Evolutionary conservation across 805 yeast genomes (phyloP), one percentile per base, ranked within the genome.

Genomic region (Candida coleopterorum): DNA sequence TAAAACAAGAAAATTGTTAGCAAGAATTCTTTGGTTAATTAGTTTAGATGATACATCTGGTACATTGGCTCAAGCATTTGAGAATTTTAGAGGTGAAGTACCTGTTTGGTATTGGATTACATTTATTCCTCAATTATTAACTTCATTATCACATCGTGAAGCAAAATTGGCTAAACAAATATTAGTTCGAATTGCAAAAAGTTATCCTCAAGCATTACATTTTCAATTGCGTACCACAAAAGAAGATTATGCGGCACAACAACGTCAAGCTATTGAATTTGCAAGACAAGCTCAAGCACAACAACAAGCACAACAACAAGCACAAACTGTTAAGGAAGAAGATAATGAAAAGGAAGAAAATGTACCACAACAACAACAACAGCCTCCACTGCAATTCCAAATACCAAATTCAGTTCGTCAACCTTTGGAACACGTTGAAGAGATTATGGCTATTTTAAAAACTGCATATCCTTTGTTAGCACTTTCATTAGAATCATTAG

Each of bases 21-120:
- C 96, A 32, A 73, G 97, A 37, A 86, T 94, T 34, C 68, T 93
- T 37, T 93, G 98, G 98, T 72, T 93, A 42, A 80, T 93, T 37
- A 81, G 96, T 43, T 68, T 90, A 60, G 97, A 93, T 59, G 96
- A 93, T 56, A 68, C 82, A 1, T 68, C 77, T 4, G 95, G 94
- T 1, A 75, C 88, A 0, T 68, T 93, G 32, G 77, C 94, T 0
- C 79, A 79, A 42, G 95, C 97, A 0, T 90, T 90, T 59, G 96
- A 88, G 38, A 79, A 84, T 34, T 93, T 86, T 57, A 77, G 89
- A 44, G 97, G 97, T 15, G 99, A 94, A 45, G 87, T 87, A 28
- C 98, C 99, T 4, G 96, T 90, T 2, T 93, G 99, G 99, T 90
- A 90, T 58, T 93, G 97, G 97, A 87, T 93, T 30, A 87, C 97